Conservation (phyloP, 2,329 filamentous ascomycete species). For the Stagonosporopsis rhizophila region DNA sequence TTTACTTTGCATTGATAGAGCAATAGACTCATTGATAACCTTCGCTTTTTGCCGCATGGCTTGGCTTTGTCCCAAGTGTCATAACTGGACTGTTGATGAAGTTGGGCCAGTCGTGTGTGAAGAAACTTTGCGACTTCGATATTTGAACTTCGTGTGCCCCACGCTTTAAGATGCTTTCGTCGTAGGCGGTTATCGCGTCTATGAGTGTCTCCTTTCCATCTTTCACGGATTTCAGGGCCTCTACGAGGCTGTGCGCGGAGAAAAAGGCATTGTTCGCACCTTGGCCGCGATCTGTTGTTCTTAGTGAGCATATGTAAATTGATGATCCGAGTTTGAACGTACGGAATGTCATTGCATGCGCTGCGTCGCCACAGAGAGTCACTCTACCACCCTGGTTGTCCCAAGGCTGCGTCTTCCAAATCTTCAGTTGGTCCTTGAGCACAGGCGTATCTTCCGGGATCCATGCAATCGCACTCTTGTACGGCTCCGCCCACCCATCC, state of each 20-base stretch:
- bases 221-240: conserved; percentile 32
- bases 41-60: conserved; percentile 38
- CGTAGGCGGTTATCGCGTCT: conserved; percentile 36
- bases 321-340: conserved; percentile 6
- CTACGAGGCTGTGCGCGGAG: conserved; percentile 40
- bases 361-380: conserved; percentile 49
- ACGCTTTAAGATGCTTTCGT: conserved; percentile 37
- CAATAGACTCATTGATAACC: conserved; percentile 26
- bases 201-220: conserved; percentile 10
- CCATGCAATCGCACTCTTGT: conserved; percentile 44
- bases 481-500: conserved; percentile 44
- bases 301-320: background rate
- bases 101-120: conserved; percentile 42
- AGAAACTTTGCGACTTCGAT: conserved; percentile 42
- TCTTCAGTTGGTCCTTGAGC: conserved; percentile 42
- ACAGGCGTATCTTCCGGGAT: conserved; percentile 41
- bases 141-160: conserved; percentile 44
- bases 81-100: conserved; percentile 42
- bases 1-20: background rate
- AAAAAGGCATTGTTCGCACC: conserved; percentile 48
- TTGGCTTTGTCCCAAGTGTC: conserved; percentile 39
- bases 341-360: conserved; percentile 53
- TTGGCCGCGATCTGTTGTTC: conserved; percentile 44
- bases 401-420: conserved; percentile 47
- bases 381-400: conserved; percentile 43